phyloP scores from a whole-genome alignment of 2,329 filamentous ascomycete genomes.

The Aspergillus aculeatinus region DNA sequence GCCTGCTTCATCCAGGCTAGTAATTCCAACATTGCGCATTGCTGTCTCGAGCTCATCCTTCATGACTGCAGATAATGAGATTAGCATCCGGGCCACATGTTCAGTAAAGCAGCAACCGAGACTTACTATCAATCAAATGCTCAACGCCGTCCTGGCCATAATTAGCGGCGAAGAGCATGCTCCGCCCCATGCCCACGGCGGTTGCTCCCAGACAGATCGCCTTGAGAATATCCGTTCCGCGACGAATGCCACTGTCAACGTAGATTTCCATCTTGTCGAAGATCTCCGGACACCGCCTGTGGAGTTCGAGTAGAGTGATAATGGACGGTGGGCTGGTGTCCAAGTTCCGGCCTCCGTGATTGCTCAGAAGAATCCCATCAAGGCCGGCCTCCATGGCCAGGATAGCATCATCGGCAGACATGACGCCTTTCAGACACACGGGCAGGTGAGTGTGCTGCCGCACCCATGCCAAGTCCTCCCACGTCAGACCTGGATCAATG shows the following conservation, averaged over 20 bases:
- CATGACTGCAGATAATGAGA: constrained; percentile 35
- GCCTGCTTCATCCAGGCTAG: constrained; percentile 43
- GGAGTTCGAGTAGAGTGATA: constrained; percentile 54
- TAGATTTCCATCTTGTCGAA: constrained; percentile 54
- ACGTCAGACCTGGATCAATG: constrained; percentile 53
- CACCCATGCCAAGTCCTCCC: constrained; percentile 57
- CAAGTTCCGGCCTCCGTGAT: constrained; percentile 58
- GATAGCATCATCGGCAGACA: constrained; percentile 56
- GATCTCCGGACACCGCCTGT: constrained; percentile 51
- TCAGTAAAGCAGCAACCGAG: neutral
- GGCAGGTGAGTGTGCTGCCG: constrained; percentile 49
- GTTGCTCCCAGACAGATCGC: constrained; percentile 55
- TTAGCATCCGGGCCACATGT: neutral
- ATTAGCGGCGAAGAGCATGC: constrained; percentile 53
- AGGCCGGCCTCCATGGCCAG: constrained; percentile 51
- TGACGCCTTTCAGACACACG: constrained; percentile 59
- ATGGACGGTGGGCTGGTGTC: constrained; percentile 54
- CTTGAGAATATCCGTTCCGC: constrained; percentile 57
- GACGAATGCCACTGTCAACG: constrained; percentile 55
- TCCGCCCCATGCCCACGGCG: constrained; percentile 55
- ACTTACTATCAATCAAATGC: constrained; percentile 57
- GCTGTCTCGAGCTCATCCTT: constrained; percentile 51
- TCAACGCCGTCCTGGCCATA: constrained; percentile 58
- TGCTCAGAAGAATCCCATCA: constrained; percentile 57
- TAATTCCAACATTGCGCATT: constrained; percentile 51